Evolutionary conservation across 73 alveolate genomes (phyloP).

Genomic region (Symbiodinium pilosum): DNA sequence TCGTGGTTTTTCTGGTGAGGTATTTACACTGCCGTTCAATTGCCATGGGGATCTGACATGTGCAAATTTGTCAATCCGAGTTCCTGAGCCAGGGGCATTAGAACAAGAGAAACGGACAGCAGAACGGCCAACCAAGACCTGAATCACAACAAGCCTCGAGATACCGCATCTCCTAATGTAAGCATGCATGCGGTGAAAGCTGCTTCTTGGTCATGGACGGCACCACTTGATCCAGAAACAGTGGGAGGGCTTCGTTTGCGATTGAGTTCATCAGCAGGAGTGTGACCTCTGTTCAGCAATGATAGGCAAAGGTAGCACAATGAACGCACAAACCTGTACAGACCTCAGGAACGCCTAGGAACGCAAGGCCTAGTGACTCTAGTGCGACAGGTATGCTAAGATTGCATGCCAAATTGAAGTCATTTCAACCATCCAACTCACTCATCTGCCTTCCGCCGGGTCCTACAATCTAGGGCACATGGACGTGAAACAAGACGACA

Average conservation of each 20-base stretch:
- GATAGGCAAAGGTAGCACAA: background rate
- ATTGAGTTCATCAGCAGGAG: conserved; percentile 75
- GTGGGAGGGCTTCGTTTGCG: conserved; percentile 73
- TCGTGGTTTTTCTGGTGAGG: background rate
- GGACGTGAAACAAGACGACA: too few relatives aligned
- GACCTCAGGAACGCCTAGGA: background rate
- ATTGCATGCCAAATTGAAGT: too few relatives aligned
- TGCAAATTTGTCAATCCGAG: background rate
- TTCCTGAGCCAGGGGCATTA: background rate
- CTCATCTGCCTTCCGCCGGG: too few relatives aligned
- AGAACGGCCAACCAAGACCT: conserved; percentile 89
- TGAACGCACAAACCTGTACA: background rate
- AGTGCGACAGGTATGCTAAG: too few relatives aligned
- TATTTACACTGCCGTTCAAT: too few relatives aligned
- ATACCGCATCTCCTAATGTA: background rate
- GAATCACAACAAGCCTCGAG: too few relatives aligned
- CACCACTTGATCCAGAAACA: conserved; percentile 65
- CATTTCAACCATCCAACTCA: too few relatives aligned
- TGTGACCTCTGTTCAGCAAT: conserved; percentile 53
- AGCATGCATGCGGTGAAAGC: too few relatives aligned
- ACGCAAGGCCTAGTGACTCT: too few relatives aligned
- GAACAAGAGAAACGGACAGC: conserved; percentile 74
- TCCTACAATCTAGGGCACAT: too few relatives aligned
- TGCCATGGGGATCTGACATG: too few relatives aligned
- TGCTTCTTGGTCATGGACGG: background rate